Percentiles rank a stretch among this genome's conserved stretches.
Evolutionary conservation across 2,329 filamentous ascomycete genomes (phyloP).

Genomic region (Aspergillus caelatus): DNA sequence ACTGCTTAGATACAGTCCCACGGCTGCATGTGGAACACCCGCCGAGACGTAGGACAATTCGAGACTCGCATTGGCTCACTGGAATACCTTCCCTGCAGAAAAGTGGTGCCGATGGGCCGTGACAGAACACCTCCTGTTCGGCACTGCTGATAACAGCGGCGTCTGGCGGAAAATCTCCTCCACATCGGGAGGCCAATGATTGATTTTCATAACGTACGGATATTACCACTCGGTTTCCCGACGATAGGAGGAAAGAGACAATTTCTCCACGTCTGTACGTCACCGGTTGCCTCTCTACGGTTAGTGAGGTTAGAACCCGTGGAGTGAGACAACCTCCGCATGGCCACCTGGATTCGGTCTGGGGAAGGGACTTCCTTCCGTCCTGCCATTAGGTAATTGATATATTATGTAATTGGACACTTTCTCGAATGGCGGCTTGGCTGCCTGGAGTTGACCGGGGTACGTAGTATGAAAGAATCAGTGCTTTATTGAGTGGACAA

Average conservation of each 20-base stretch:
- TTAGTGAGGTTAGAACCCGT: slow-evolving; percentile 5
- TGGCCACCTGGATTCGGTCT: slow-evolving; percentile 4
- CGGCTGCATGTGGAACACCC: neutral
- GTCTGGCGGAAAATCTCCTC: slow-evolving; percentile 7
- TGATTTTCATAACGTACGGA: slow-evolving; percentile 14
- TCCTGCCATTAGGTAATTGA: neutral
- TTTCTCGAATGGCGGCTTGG: neutral
- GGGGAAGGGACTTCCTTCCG: slow-evolving; percentile 4
- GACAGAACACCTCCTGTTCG: neutral
- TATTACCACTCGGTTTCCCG: slow-evolving; percentile 2
- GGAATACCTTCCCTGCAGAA: neutral
- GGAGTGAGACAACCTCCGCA: slow-evolving; percentile 8
- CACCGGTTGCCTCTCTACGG: slow-evolving; percentile 1
- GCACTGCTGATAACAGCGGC: slow-evolving; percentile 1
- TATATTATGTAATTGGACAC: neutral
- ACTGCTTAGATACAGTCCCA: neutral
- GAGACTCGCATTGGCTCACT: neutral
- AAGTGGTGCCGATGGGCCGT: slow-evolving; percentile 1
- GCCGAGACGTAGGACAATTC: neutral
- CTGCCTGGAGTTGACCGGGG: neutral
- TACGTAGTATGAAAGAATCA: neutral
- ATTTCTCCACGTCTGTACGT: slow-evolving; percentile 2
- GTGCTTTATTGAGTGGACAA: too few relatives aligned
- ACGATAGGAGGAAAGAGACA: neutral
- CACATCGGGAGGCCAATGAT: slow-evolving; percentile 10